Percentiles rank a stretch among this genome's conserved stretches.
Conservation (phyloP, 257 asterid genomes). For the Vinca minor region DNA sequence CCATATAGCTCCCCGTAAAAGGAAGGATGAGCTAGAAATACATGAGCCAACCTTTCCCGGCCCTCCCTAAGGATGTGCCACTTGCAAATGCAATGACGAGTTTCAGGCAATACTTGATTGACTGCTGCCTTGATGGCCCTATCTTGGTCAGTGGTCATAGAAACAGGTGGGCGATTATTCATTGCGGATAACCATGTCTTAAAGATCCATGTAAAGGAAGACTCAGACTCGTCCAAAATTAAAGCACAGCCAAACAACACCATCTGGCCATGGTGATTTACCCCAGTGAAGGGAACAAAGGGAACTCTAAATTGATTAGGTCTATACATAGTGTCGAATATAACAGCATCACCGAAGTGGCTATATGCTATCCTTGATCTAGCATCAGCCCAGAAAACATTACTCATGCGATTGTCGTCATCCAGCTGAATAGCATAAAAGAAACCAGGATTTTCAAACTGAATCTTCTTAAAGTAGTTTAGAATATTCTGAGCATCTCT, state of each 20-base stretch:
- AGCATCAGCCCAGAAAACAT: constrained; percentile 82
- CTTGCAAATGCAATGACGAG: constrained; percentile 76
- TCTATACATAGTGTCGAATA: constrained; percentile 68
- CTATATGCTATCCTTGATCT: constrained; percentile 65
- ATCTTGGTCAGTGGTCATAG: constrained; percentile 77
- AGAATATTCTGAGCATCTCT: constrained; percentile 73
- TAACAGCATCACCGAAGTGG: constrained; percentile 70
- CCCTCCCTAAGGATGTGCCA: constrained; percentile 86
- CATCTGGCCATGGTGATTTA: constrained; percentile 68
- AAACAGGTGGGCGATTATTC: constrained; percentile 54
- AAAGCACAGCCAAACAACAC: constrained; percentile 76
- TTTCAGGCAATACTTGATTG: constrained; percentile 53
- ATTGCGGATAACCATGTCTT: constrained; percentile 67
- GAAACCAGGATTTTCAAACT: constrained; percentile 70
- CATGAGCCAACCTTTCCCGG: constrained; percentile 68
- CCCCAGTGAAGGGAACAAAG: constrained; percentile 75
- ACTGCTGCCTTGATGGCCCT: constrained; percentile 70
- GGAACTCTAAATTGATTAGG: constrained; percentile 79
- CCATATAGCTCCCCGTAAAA: constrained; percentile 58
- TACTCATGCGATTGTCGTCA: constrained; percentile 57
- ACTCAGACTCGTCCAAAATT: constrained; percentile 70
- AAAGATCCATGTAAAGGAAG: constrained; percentile 70
- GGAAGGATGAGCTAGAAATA: constrained; percentile 55
- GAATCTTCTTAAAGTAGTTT: constrained; percentile 64
- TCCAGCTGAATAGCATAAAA: constrained; percentile 75